These are phyloP conservation scores for Apiospora sp. DNA, from an alignment of 2,329 filamentous ascomycete genomes.

Conservation along the genomic window DNA sequence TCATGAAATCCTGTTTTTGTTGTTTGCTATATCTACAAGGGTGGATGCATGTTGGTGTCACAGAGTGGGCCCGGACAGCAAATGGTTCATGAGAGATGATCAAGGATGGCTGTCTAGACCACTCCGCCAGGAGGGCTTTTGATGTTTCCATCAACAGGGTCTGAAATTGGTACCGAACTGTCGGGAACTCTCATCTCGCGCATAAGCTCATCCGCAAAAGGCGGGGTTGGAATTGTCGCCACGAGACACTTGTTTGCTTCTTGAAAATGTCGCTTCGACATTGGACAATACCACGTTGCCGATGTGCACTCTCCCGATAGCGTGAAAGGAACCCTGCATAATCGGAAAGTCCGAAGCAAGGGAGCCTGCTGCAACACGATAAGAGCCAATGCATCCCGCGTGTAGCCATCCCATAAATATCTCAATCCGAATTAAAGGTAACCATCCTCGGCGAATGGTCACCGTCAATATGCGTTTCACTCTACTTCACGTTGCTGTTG, in stretches of 20 bases:
- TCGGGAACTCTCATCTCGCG: too few species aligned
- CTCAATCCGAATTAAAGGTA: neutral
- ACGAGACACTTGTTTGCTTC: neutral
- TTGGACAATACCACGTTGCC: neutral
- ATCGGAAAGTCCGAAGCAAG: neutral
- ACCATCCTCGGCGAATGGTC: neutral
- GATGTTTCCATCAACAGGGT: too few species aligned
- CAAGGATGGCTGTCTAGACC: neutral
- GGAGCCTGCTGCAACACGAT: neutral
- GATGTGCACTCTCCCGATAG: neutral
- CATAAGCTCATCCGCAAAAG: too few species aligned
- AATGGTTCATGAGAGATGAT: too few species aligned
- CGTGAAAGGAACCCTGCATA: neutral
- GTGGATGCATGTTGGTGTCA: neutral
- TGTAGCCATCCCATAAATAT: conserved; percentile 24
- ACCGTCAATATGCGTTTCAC: neutral
- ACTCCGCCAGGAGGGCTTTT: too few species aligned
- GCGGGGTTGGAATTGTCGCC: neutral
- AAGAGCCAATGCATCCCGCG: neutral
- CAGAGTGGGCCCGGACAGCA: neutral
- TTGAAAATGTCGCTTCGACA: too few species aligned
- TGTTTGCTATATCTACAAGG: neutral
- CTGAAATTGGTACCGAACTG: neutral
- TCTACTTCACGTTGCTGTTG: neutral
- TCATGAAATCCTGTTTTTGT: neutral